Conservation (phyloP, 1,139 yeast genomes). For the Scheffersomyces insectosa region DNA sequence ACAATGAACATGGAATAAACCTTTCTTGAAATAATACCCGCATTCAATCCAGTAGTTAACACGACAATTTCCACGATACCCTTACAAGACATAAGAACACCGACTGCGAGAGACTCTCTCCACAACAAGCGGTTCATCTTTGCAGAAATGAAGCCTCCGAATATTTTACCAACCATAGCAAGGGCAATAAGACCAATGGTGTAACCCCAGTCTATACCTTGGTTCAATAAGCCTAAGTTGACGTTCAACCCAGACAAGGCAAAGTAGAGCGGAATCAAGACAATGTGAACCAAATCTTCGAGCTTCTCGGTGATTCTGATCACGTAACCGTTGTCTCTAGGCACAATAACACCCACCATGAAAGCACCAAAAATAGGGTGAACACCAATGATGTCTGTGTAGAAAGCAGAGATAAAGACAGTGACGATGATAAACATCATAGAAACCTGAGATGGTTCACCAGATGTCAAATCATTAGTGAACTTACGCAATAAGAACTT, state of each 20-base stretch:
- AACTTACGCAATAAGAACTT: slow-evolving; percentile 41
- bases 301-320: slow-evolving; percentile 68
- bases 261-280: slow-evolving; percentile 74
- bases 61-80: slow-evolving; percentile 85
- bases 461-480: slow-evolving; percentile 52
- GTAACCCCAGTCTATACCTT: slow-evolving; percentile 77
- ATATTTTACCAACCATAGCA: slow-evolving; percentile 66
- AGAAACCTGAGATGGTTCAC: slow-evolving; percentile 63
- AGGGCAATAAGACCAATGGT: slow-evolving; percentile 62
- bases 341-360: slow-evolving; percentile 73
- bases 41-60: slow-evolving; percentile 68
- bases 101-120: slow-evolving; percentile 75
- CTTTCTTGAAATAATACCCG: slow-evolving; percentile 61
- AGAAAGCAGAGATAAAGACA: slow-evolving; percentile 69
- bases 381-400: slow-evolving; percentile 78
- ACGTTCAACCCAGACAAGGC: slow-evolving; percentile 76
- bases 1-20: slow-evolving; percentile 79
- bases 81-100: slow-evolving; percentile 84
- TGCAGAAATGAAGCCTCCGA: slow-evolving; percentile 68
- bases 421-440: slow-evolving; percentile 56
- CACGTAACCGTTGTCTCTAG: slow-evolving; percentile 74
- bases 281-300: slow-evolving; percentile 72
- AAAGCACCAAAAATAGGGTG: slow-evolving; percentile 84
- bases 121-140: slow-evolving; percentile 59
- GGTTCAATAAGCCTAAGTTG: slow-evolving; percentile 60